A percentile compares a stretch with the other conserved stretches of the same genome.
Conservation (phyloP, 2,329 filamentous ascomycete species). For the Penicillium concentricum region DNA sequence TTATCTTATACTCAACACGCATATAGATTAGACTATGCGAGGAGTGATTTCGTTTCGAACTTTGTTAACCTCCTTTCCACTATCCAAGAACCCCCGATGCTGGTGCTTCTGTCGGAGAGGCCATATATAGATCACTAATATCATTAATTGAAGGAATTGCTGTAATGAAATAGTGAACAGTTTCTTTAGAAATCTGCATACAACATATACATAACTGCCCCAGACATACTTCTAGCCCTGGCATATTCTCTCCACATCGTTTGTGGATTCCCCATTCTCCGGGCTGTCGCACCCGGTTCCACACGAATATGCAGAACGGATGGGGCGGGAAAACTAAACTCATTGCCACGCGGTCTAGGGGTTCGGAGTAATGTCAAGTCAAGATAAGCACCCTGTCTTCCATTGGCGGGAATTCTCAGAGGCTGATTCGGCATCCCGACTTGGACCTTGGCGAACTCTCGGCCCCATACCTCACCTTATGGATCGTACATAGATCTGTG, state of each 20-base stretch:
- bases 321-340: slow-evolving; percentile 7
- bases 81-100: neutral
- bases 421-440: slow-evolving; percentile 24
- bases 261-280: neutral
- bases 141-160: neutral
- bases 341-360: slow-evolving; percentile 13
- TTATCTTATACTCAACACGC: neutral
- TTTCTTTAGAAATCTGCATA: neutral
- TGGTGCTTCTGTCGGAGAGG: no score
- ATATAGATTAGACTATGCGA: neutral
- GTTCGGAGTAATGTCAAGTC: slow-evolving; percentile 1
- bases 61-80: neutral
- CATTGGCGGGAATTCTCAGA: slow-evolving; percentile 22
- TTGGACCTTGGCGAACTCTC: slow-evolving; percentile 6
- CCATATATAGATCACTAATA: neutral
- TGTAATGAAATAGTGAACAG: neutral
- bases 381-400: slow-evolving; percentile 26
- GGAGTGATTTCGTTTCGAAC: neutral
- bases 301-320: slow-evolving; percentile 12
- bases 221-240: neutral
- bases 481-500: neutral
- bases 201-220: neutral
- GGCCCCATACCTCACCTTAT: neutral
- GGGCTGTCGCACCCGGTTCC: slow-evolving; percentile 1
- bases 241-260: neutral